phyloP scores from a whole-genome alignment of 2,329 filamentous ascomycete genomes.

The Alternaria brassicicola region DNA sequence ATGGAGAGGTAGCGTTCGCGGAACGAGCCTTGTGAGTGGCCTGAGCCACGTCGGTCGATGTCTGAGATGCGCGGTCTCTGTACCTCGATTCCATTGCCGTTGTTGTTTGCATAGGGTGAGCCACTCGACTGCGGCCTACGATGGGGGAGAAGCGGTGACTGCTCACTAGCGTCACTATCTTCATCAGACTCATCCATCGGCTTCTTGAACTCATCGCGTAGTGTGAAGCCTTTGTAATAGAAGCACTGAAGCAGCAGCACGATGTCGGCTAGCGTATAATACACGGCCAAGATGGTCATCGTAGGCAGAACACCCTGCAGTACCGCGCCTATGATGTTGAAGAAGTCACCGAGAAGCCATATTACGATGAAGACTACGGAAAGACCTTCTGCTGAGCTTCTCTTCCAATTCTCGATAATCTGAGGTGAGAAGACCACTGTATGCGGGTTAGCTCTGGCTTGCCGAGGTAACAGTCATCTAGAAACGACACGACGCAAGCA shows the following conservation, averaged over 20 bases:
- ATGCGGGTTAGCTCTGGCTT: constrained; percentile 16
- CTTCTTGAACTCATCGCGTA: constrained; percentile 44
- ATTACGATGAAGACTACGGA: constrained; percentile 90
- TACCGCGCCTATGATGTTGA: constrained; percentile 93
- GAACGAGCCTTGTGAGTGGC: constrained; percentile 44
- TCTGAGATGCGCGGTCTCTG: constrained; percentile 47
- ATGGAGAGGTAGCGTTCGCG: constrained; percentile 62
- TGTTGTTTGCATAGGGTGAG: constrained; percentile 23
- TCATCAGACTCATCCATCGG: constrained; percentile 30
- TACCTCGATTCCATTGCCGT: constrained; percentile 25
- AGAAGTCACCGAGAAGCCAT: constrained; percentile 93
- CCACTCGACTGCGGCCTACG: constrained; percentile 32
- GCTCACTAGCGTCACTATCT: constrained; percentile 44
- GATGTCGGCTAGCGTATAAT: constrained; percentile 90
- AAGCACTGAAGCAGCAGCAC: constrained; percentile 89
- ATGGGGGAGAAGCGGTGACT: constrained; percentile 43
- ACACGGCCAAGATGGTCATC: constrained; percentile 93
- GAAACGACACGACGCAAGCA: not conserved
- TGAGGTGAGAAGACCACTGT: constrained; percentile 89
- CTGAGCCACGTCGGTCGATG: constrained; percentile 39
- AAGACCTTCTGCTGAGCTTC: constrained; percentile 82
- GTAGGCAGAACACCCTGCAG: constrained; percentile 91
- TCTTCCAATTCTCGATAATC: constrained; percentile 91
- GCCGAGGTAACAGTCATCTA: not conserved
- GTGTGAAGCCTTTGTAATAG: constrained; percentile 84